A percentile compares a stretch with the other conserved stretches of the same genome.
Evolutionary conservation across 140 eudicot species (phyloP).

Genomic region (Ambrosia hybrid): DNA sequence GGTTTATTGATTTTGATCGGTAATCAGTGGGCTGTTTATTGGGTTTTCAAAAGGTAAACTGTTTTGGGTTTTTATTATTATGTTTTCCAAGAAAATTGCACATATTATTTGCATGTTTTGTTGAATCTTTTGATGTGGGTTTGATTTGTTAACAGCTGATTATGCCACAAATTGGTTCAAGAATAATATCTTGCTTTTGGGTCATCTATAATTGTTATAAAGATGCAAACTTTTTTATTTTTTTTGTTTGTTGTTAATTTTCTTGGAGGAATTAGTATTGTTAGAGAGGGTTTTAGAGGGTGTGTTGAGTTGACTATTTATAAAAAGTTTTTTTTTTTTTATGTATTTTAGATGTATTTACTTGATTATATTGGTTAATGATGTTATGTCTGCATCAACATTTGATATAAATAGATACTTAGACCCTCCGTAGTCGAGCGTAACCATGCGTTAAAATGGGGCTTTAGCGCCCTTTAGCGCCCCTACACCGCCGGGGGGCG

Average conservation of each 20-base stretch:
- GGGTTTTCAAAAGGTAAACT: constrained; percentile 34
- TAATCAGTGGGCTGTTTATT: not conserved
- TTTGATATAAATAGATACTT: not conserved
- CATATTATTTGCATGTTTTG: not conserved
- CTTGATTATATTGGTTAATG: constrained; percentile 16
- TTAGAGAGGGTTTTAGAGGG: not conserved
- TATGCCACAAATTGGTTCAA: constrained; percentile 20
- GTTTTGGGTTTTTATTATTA: constrained; percentile 12
- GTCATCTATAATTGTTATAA: not conserved
- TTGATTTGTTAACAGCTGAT: constrained; percentile 24
- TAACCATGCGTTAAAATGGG: too few relatives aligned
- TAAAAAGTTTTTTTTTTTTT: too few relatives aligned
- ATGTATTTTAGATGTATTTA: constrained; percentile 1
- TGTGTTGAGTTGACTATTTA: too few relatives aligned
- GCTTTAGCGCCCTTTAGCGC: too few relatives aligned
- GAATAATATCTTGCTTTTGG: constrained; percentile 3
- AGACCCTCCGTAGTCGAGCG: not conserved
- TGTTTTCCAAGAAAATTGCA: constrained; percentile 7
- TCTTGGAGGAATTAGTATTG: not conserved
- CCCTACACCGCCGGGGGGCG: too few relatives aligned
- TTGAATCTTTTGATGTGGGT: constrained; percentile 20
- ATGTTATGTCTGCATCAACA: not conserved
- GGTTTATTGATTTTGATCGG: too few relatives aligned
- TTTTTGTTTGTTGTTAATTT: too few relatives aligned
- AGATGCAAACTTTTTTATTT: not conserved